phyloP scores from a whole-genome alignment of 352 stramenopile species.

The Phytophthora rubi region DNA sequence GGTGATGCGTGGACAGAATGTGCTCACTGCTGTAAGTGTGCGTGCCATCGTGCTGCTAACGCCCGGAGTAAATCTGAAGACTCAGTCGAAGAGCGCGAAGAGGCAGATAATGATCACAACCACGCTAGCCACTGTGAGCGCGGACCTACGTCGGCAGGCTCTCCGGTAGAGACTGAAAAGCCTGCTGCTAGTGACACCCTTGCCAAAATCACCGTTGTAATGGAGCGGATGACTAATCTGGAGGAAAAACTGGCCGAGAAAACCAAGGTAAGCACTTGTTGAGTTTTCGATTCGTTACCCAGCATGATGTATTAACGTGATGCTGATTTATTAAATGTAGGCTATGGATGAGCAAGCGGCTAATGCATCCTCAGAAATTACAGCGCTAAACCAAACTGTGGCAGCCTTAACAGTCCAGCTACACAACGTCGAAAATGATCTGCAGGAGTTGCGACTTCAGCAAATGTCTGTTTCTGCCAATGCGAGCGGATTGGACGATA shows the following conservation, averaged over 20 bases:
- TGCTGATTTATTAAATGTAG: slow-evolving; percentile 25
- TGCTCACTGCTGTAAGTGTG: slow-evolving; percentile 51
- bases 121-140: neutral
- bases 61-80: slow-evolving; percentile 10
- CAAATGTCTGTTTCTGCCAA: slow-evolving; percentile 27
- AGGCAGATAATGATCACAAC: slow-evolving; percentile 2
- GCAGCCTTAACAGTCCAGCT: slow-evolving; percentile 51
- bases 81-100: slow-evolving; percentile 4
- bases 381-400: slow-evolving; percentile 54
- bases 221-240: slow-evolving; percentile 49
- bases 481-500: slow-evolving; percentile 26
- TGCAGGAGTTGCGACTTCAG: slow-evolving; percentile 51
- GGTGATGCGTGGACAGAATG: slow-evolving; percentile 35
- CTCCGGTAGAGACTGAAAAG: neutral
- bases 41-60: slow-evolving; percentile 36
- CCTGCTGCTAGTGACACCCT: slow-evolving; percentile 15
- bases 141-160: neutral
- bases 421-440: slow-evolving; percentile 46
- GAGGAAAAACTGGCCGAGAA: slow-evolving; percentile 53
- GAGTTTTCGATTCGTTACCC: neutral
- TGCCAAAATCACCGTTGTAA: slow-evolving; percentile 31
- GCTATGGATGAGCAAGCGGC: slow-evolving; percentile 42
- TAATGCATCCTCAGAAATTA: slow-evolving; percentile 43
- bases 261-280: slow-evolving; percentile 42
- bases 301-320: neutral